A percentile compares a stretch with the other conserved stretches of the same genome.
These are phyloP conservation scores for Boletus pseudopeckii DNA, from an alignment of 768 basidiomycete species.

Conservation along the genomic window DNA sequence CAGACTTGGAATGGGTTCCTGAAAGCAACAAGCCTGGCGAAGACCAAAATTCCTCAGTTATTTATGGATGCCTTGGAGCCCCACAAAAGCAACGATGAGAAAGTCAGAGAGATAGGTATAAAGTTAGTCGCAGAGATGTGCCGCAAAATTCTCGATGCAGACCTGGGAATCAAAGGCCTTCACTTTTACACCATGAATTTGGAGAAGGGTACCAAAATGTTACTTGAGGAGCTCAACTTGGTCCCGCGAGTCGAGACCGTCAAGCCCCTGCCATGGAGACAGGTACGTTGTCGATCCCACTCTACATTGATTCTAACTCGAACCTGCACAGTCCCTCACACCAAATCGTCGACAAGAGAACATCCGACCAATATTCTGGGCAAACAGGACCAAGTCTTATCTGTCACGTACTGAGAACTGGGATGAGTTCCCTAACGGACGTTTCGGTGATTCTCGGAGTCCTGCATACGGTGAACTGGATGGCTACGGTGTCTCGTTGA, in stretches of 20 bases:
- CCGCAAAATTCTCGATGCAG: constrained; percentile 72
- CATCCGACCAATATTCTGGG: constrained; percentile 99
- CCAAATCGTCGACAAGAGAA: constrained; percentile 87
- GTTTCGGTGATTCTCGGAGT: constrained; percentile 95
- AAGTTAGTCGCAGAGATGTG: constrained; percentile 95
- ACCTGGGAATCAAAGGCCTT: constrained; percentile 81
- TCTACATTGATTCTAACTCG: neutral
- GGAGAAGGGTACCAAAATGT: constrained; percentile 92
- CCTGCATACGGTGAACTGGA: constrained; percentile 98
- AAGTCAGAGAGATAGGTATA: constrained; percentile 89
- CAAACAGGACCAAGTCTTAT: constrained; percentile 93
- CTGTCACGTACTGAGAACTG: constrained; percentile 95
- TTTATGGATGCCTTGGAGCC: constrained; percentile 80
- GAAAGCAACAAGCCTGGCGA: constrained; percentile 74
- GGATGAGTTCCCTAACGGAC: constrained; percentile 99
- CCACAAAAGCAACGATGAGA: constrained; percentile 88
- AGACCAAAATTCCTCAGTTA: constrained; percentile 71
- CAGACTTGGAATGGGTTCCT: constrained; percentile 96
- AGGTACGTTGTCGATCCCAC: constrained; percentile 46
- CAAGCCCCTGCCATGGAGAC: constrained; percentile 96
- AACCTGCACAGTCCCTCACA: constrained; percentile 68
- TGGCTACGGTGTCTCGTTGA: constrained; percentile 91
- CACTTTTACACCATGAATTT: constrained; percentile 99
- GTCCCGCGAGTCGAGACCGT: constrained; percentile 87
- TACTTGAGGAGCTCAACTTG: constrained; percentile 87